A percentile compares a stretch with the other conserved stretches of the same genome.
These are phyloP conservation scores for Pseudocercospora pini-densiflorae DNA, from an alignment of 2,329 filamentous ascomycete genomes.

Conservation along the genomic window DNA sequence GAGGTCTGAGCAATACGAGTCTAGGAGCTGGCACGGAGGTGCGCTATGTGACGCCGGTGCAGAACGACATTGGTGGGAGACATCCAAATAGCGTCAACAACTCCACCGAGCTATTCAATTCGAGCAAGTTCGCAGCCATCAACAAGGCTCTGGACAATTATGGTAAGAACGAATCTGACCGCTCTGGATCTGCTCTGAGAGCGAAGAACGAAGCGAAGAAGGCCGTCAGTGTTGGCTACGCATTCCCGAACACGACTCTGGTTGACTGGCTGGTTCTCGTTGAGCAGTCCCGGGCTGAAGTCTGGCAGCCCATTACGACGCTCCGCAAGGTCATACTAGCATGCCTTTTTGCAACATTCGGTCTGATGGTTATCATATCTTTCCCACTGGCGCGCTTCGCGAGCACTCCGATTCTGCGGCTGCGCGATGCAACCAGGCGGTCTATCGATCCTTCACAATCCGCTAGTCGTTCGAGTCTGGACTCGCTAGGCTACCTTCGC, in stretches of 20 bases:
- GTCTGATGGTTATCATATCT: conserved; percentile 69
- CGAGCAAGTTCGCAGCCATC: conserved; percentile 67
- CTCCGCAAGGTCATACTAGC: conserved; percentile 81
- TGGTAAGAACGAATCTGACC: conserved; percentile 53
- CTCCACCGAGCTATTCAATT: conserved; percentile 58
- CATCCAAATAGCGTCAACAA: conserved; percentile 40
- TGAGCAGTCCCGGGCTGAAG: conserved; percentile 75
- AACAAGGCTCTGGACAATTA: conserved; percentile 60
- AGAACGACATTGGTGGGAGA: conserved; percentile 29
- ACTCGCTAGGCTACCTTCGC: conserved; percentile 33
- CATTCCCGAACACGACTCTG: conserved; percentile 67
- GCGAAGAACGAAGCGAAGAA: conserved; percentile 74
- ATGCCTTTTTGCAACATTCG: conserved; percentile 83
- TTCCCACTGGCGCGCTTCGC: conserved; percentile 82
- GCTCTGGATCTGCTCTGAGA: conserved; percentile 63
- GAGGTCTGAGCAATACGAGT: conserved; percentile 38
- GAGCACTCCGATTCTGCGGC: conserved; percentile 76
- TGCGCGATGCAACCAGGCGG: conserved; percentile 76
- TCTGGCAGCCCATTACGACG: conserved; percentile 73
- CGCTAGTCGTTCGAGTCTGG: conserved; percentile 45
- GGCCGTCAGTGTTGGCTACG: conserved; percentile 78
- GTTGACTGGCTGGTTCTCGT: conserved; percentile 84
- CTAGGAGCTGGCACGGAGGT: conserved; percentile 29
- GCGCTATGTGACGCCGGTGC: conserved; percentile 38
- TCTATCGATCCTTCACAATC: conserved; percentile 69